phyloP scores from a whole-genome alignment of 2,329 filamentous ascomycete species.

The Aspergillus neoniger region DNA sequence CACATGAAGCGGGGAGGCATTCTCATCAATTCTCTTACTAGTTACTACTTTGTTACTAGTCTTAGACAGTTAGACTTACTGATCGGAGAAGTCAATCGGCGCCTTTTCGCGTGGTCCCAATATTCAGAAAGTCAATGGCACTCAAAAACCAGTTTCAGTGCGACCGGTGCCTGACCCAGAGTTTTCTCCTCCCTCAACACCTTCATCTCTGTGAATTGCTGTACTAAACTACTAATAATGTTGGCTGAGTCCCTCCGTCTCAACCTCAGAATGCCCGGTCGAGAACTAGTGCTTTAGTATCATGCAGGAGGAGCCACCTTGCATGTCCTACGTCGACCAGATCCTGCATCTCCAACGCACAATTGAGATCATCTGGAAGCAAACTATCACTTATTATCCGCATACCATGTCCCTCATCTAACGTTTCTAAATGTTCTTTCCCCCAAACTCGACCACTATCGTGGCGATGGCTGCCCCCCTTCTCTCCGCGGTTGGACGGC shows the following conservation, averaged over 20 bases:
- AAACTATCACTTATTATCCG: too few relatives aligned
- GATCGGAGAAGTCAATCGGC: not conserved
- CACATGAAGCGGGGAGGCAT: not conserved
- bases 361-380: too few relatives aligned
- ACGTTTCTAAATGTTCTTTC: too few relatives aligned
- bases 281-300: slow-evolving; percentile 2
- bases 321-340: not conserved
- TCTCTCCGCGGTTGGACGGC: slow-evolving; percentile 16
- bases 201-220: not conserved
- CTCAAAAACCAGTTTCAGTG: not conserved
- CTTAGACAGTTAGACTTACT: too few relatives aligned
- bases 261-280: not conserved
- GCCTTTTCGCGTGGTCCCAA: not conserved
- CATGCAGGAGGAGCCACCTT: slow-evolving; percentile 1
- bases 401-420: too few relatives aligned
- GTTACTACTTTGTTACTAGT: too few relatives aligned
- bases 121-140: slow-evolving; percentile 3
- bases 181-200: not conserved
- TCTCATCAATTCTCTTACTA: not conserved
- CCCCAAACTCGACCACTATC: not conserved
- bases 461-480: not conserved
- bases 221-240: not conserved
- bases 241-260: not conserved
- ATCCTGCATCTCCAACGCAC: not conserved
- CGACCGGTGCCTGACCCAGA: not conserved